Conservation (phyloP, 2,329 filamentous ascomycete genomes). For the Colletotrichum sojae region DNA sequence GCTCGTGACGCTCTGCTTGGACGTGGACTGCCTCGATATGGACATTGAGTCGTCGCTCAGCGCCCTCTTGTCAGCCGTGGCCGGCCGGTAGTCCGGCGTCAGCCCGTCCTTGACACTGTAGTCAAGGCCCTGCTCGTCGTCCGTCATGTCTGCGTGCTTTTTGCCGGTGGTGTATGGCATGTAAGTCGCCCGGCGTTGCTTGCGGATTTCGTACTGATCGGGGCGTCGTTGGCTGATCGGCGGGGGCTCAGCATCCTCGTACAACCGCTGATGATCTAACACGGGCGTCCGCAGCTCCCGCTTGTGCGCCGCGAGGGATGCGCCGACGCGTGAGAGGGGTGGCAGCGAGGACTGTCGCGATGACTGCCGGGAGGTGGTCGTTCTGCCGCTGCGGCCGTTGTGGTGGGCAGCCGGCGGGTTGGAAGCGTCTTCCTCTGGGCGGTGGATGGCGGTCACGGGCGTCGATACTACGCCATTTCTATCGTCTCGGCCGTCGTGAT, state of each 20-base stretch:
- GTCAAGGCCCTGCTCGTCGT: slow-evolving; percentile 3
- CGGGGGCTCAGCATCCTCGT: slow-evolving; percentile 34
- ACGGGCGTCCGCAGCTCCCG: slow-evolving; percentile 28
- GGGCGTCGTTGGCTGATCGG: slow-evolving; percentile 31
- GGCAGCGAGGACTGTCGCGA: slow-evolving; percentile 25
- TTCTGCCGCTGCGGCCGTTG: not conserved
- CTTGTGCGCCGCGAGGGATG: slow-evolving; percentile 25
- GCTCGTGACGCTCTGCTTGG: slow-evolving; percentile 32
- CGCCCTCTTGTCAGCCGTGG: not conserved
- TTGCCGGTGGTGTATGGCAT: too few relatives aligned
- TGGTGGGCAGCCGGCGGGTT: slow-evolving; percentile 2
- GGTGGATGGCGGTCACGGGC: slow-evolving; percentile 14
- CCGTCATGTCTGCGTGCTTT: slow-evolving; percentile 13
- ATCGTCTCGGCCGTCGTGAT: slow-evolving; percentile 15
- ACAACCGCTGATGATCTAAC: slow-evolving; percentile 23
- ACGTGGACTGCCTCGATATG: slow-evolving; percentile 31
- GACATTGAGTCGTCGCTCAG: slow-evolving; percentile 30
- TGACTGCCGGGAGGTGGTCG: slow-evolving; percentile 8
- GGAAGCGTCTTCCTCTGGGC: not conserved
- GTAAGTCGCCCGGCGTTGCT: slow-evolving; percentile 5
- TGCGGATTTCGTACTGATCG: slow-evolving; percentile 1
- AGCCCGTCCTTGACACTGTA: slow-evolving; percentile 14
- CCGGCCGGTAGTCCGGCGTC: slow-evolving; percentile 20
- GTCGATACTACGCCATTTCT: slow-evolving; percentile 8
- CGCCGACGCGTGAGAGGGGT: slow-evolving; percentile 1